Conservation (phyloP, 148 eudicot genomes). For the Salicornia ramosissima region DNA sequence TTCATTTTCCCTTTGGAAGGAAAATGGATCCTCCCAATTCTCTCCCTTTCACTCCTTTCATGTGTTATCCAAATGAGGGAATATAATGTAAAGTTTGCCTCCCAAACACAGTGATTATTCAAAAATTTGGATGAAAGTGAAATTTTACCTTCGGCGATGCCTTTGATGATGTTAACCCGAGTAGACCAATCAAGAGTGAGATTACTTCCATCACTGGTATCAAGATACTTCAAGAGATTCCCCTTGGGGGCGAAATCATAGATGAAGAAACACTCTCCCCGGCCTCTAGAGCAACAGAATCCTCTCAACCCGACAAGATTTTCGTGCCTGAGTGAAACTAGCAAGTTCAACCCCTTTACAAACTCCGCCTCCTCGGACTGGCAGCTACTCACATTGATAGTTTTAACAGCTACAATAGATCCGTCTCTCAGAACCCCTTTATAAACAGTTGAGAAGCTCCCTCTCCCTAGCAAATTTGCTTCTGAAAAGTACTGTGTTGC, state of each 20-base stretch:
- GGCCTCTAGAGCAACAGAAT: constrained; percentile 79
- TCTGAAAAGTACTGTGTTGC: constrained; percentile 82
- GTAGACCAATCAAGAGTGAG: constrained; percentile 67
- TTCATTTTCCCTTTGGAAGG: too few relatives aligned
- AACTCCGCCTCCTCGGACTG: constrained; percentile 82
- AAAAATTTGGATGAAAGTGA: too few relatives aligned
- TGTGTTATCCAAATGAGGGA: too few relatives aligned
- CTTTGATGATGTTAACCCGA: constrained; percentile 69
- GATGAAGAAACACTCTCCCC: constrained; percentile 85
- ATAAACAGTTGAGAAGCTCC: constrained; percentile 75
- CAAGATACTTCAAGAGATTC: constrained; percentile 58
- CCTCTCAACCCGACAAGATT: constrained; percentile 75
- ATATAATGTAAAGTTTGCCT: background rate
- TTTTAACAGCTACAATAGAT: constrained; percentile 64
- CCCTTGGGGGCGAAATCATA: constrained; percentile 79
- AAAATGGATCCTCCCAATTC: too few relatives aligned
- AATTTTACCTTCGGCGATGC: constrained; percentile 83
- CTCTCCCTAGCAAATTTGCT: constrained; percentile 61
- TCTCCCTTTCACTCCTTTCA: too few relatives aligned
- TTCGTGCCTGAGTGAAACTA: constrained; percentile 65
- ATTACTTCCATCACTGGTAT: constrained; percentile 35
- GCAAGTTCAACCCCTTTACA: constrained; percentile 61
- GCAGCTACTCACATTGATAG: constrained; percentile 64
- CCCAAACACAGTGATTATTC: background rate
- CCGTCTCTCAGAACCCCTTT: constrained; percentile 80